Evolutionary conservation across 495 filamentous ascomycete genomes (phyloP).

Genomic region (Parmelia sp.): DNA sequence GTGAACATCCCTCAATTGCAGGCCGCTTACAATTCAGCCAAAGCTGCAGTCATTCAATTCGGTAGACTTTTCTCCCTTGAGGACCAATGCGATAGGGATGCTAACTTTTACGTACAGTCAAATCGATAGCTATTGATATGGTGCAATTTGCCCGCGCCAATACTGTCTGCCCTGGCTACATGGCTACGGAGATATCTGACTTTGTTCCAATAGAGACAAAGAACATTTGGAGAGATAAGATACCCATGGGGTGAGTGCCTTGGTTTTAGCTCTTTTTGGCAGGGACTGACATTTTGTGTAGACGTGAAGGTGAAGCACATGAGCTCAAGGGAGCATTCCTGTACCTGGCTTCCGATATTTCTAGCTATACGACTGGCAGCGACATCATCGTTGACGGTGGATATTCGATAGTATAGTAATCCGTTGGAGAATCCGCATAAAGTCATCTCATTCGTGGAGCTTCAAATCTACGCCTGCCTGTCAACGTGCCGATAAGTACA

Average conservation of each 20-base stretch:
- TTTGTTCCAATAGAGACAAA: slow-evolving; percentile 68
- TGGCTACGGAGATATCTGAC: slow-evolving; percentile 72
- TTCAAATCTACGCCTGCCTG: neutral
- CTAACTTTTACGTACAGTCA: slow-evolving; percentile 36
- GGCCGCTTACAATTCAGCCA: slow-evolving; percentile 80
- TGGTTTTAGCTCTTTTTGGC: neutral
- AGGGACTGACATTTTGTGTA: neutral
- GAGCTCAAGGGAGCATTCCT: slow-evolving; percentile 87
- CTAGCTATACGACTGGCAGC: slow-evolving; percentile 73
- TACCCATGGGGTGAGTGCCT: slow-evolving; percentile 57
- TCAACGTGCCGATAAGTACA: neutral
- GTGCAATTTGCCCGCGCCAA: slow-evolving; percentile 78
- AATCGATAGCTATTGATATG: slow-evolving; percentile 81
- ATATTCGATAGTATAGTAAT: slow-evolving; percentile 15
- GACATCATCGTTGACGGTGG: slow-evolving; percentile 22
- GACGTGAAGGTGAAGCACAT: slow-evolving; percentile 59
- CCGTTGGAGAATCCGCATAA: neutral
- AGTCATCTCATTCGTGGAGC: neutral
- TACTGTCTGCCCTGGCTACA: slow-evolving; percentile 79
- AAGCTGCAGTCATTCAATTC: slow-evolving; percentile 79
- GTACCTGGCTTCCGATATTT: slow-evolving; percentile 80
- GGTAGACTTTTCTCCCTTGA: slow-evolving; percentile 39
- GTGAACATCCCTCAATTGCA: slow-evolving; percentile 85
- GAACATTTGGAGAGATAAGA: slow-evolving; percentile 70
- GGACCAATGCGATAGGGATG: neutral